These are phyloP conservation scores for Henckelia pumila DNA, from an alignment of 257 asterid genomes.

Conservation along the genomic window DNA sequence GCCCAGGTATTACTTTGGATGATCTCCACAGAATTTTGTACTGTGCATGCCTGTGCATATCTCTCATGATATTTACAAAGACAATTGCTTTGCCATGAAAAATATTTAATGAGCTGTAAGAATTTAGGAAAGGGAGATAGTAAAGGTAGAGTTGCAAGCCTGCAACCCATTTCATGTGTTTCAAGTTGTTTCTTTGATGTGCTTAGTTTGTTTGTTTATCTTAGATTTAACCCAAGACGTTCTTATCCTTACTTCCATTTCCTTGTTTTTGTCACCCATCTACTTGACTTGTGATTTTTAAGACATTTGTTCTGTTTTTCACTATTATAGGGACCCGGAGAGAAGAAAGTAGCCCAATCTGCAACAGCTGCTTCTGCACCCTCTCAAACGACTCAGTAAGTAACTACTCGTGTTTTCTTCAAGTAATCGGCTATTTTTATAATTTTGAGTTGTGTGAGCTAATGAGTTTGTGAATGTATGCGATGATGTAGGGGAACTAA, in stretches of 20 bases:
- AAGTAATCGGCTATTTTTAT: background rate
- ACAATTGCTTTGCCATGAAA: too few species aligned
- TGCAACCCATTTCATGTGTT: background rate
- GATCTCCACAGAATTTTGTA: background rate
- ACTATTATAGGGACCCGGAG: constrained; percentile 43
- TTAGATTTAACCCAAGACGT: background rate
- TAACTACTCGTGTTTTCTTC: background rate
- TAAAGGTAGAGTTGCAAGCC: background rate
- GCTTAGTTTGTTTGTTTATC: background rate
- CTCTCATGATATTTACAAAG: background rate
- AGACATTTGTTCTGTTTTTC: background rate
- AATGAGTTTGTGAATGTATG: background rate
- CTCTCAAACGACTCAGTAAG: constrained; percentile 67
- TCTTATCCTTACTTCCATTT: too few species aligned
- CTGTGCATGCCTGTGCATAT: background rate
- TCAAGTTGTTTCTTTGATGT: background rate
- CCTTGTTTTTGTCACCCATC: background rate
- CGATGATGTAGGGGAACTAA: constrained; percentile 31
- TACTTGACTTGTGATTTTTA: background rate
- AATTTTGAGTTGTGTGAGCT: background rate
- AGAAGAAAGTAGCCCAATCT: constrained; percentile 39
- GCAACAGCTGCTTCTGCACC: constrained; percentile 38
- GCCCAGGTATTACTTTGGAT: constrained; percentile 34
- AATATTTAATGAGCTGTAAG: too few species aligned
- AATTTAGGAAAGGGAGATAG: too few species aligned